Conservation (phyloP, 345 rosid genomes). For the Eutrema yunnanense region DNA sequence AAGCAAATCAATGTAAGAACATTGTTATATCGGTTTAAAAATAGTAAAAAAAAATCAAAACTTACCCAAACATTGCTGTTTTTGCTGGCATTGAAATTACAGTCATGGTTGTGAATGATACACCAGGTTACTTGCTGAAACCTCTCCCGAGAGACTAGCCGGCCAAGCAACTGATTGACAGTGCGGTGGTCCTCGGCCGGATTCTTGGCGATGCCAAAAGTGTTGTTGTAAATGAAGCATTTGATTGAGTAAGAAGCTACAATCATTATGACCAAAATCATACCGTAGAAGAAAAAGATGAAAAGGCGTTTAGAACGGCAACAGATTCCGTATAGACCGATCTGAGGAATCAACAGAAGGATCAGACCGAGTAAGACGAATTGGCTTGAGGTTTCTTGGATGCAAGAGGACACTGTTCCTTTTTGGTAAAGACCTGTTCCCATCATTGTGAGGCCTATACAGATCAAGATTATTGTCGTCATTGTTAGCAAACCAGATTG, state of each 20-base stretch:
- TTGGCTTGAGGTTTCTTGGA: not conserved
- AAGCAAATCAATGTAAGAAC: not conserved
- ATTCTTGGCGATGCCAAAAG: not conserved
- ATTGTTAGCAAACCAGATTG: not conserved
- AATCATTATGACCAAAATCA: not conserved
- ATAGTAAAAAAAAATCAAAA: not conserved
- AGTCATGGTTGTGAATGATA: constrained; percentile 16
- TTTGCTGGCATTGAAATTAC: constrained; percentile 18
- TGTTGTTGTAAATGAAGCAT: constrained; percentile 2
- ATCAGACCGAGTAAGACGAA: not conserved
- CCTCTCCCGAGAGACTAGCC: not conserved
- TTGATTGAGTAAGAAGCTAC: not conserved
- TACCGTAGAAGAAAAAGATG: not conserved
- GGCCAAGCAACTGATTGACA: constrained; percentile 5
- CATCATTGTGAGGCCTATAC: constrained; percentile 9
- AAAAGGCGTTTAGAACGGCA: constrained; percentile 16
- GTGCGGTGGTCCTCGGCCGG: constrained; percentile 1
- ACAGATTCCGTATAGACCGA: constrained; percentile 14
- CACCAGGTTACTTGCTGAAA: not conserved
- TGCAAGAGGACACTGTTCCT: not conserved
- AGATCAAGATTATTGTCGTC: constrained; percentile 9
- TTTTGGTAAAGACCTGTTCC: constrained; percentile 16
- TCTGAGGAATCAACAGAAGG: constrained; percentile 6
- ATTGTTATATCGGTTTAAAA: too few species aligned
- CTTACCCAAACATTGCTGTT: constrained; percentile 24